A percentile compares a stretch with the other conserved stretches of the same genome.
Evolutionary conservation across 768 basidiomycete species (phyloP).

Genomic region (Cantharellus cinnabarinus): DNA sequence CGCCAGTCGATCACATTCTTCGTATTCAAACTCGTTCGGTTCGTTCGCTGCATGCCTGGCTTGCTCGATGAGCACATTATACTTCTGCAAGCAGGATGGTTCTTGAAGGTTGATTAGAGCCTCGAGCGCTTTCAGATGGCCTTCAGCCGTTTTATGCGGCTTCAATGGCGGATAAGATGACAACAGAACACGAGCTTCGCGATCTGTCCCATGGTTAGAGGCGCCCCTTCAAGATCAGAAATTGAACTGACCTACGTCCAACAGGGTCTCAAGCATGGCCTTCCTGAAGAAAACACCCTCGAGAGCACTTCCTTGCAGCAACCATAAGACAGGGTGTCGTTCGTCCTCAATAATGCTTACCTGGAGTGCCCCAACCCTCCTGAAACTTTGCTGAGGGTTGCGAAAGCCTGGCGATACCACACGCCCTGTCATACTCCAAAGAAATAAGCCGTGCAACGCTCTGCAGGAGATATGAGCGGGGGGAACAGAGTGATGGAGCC

Average conservation of each 20-base stretch:
- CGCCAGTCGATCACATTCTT: constrained; percentile 3
- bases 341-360: not conserved
- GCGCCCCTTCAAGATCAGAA: not conserved
- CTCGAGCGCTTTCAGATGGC: constrained; percentile 4
- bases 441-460: constrained; percentile 4
- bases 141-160: constrained; percentile 3
- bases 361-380: constrained; percentile 9
- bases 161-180: constrained; percentile 4
- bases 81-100: not conserved
- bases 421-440: constrained; percentile 7
- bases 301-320: constrained; percentile 2
- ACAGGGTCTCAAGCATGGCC: constrained; percentile 6
- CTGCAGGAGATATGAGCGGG: not conserved
- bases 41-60: constrained; percentile 7
- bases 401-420: constrained; percentile 2
- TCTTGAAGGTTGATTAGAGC: constrained; percentile 3
- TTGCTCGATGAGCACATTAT: constrained; percentile 4
- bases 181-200: constrained; percentile 3
- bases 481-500: not conserved
- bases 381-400: not conserved
- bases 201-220: not conserved
- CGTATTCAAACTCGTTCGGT: constrained; percentile 4
- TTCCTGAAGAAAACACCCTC: constrained; percentile 4
- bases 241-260: not conserved
- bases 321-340: not conserved